Conservation (phyloP, 495 filamentous ascomycete species). For the Emericellopsis terricola region DNA sequence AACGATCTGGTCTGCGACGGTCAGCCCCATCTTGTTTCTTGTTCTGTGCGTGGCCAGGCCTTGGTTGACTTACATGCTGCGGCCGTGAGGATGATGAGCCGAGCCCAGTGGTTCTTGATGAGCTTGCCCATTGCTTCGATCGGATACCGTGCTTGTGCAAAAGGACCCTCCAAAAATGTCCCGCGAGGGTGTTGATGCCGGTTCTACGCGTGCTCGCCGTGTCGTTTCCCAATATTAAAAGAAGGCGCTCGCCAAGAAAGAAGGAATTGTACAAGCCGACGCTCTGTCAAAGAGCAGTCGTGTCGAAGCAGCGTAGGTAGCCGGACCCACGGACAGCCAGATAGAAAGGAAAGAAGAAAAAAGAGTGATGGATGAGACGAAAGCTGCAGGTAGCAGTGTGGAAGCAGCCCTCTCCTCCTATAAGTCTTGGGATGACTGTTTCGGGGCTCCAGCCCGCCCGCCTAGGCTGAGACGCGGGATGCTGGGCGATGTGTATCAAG, state of each 20-base stretch:
- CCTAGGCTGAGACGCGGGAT: background rate
- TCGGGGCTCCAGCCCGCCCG: slow-evolving; percentile 1
- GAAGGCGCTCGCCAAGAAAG: background rate
- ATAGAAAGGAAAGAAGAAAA: slow-evolving; percentile 9
- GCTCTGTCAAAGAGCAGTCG: background rate
- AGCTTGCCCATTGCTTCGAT: slow-evolving; percentile 64
- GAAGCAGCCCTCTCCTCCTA: no score
- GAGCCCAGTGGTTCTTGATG: slow-evolving; percentile 98
- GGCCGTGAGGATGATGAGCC: slow-evolving; percentile 76
- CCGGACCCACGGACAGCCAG: slow-evolving; percentile 25
- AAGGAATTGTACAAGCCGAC: background rate
- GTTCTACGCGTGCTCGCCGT: no score
- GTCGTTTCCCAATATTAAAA: background rate
- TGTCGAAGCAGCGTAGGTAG: slow-evolving; percentile 10
- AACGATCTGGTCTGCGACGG: slow-evolving; percentile 54
- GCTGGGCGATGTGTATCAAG: background rate
- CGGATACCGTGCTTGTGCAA: no score
- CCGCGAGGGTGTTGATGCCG: no score
- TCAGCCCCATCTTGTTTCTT: slow-evolving; percentile 4
- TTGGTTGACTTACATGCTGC: slow-evolving; percentile 48
- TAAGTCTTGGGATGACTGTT: no score
- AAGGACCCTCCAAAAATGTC: no score
- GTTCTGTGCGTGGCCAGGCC: background rate
- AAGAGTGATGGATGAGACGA: no score
- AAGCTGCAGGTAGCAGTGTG: no score